Base-by-base conservation (phyloP, 2,329 filamentous ascomycete species). In the Xylaria sp. region DNA sequence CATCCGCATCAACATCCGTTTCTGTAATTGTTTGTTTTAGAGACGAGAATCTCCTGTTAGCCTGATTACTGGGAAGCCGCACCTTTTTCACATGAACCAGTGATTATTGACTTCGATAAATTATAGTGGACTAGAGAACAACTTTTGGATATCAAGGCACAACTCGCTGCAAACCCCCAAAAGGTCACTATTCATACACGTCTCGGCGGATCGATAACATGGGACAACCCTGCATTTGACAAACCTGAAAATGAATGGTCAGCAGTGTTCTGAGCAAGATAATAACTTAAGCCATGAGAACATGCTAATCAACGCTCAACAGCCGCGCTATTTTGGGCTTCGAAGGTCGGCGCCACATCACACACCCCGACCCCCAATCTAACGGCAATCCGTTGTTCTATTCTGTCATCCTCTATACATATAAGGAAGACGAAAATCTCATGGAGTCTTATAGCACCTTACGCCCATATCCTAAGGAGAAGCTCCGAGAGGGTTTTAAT, bases 41-140 rank as follows among this genome's bases (percentile, higher is more conserved):
- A 35, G 32, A 35, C 32, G 6, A 35, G 8, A 35, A 10, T 10
- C 32, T 35, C 32, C 32, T 35, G 32, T 6, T 35, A 35, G 32
- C 32, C 32, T 35, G 32, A 10, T 10, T 35, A 9, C 32, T 10
- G 1, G 8, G 32, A 10, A 35, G 8, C 4, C 32, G 8, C 32
- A 10, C 32, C 32, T 35, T 10, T 35, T 35, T 35, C 32, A 6
- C 32, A 35, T 6, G 32, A 35, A 35, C 8, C 5, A 1, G 32
- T 35, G 32, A 10, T 35, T 10, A 35, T 35, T 35, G 32, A 35
- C 32, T 35, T 10, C 10, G 32, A 35, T 35, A 35, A 35, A 9
- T 35, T 35, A 35, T 35, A 35, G 29, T 65, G 62, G 62, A 65
- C 62, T 8, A 65, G 16, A 53, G 44, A 32, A 23, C 27, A 40